Evolutionary conservation across 2,329 filamentous ascomycete genomes (phyloP), one percentile per base, ranked within the genome.

Genomic region (Penicillium hordei): DNA sequence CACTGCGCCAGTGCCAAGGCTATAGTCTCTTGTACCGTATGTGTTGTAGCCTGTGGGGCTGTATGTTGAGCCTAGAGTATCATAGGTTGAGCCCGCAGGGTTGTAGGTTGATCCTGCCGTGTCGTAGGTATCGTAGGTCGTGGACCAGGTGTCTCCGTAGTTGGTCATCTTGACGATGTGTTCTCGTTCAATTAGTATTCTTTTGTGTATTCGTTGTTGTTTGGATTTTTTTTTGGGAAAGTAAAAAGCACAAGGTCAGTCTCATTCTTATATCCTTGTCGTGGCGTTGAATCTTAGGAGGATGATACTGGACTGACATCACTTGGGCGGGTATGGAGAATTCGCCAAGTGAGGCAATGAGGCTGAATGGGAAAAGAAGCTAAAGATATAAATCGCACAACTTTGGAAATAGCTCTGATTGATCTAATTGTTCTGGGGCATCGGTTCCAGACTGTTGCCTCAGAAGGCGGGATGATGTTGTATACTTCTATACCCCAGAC

Each of bases 71-170:
- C 58, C 58, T 5, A 56, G 46, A 17, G 61, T 61, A 38, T 59
- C 52, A 52, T 63, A 60, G 29, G 58, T 51, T 48, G 60, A 64
- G 19, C 63, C 65, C 13, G 62, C 50, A n/a, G 62, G 64, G 40
- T 69, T 62, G 40, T 70, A 71, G 49, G 57, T 57, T 27, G 63
- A 57, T 42, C 67, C 69, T 5, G 65, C 60, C 6, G 68, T 69
- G n/a, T 67, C 61, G 55, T 63, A 58, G 39, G 56, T 57, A 23
- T 51, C 43, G 62, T 65, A 65, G 61, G 63, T 55, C 49, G 57
- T 55, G 46, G 48, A 52, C 46, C 48, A 56, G 13, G 21, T 23
- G 55, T 60, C 61, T 48, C 51, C 52, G 63, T 65, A 63, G 46
- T 60, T 43, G 44, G 55, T 61, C 62, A 66, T 68, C 40, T 63